These are phyloP conservation scores for Grosmannia serpens DNA, from an alignment of 2,329 filamentous ascomycete genomes.

Conservation along the genomic window DNA sequence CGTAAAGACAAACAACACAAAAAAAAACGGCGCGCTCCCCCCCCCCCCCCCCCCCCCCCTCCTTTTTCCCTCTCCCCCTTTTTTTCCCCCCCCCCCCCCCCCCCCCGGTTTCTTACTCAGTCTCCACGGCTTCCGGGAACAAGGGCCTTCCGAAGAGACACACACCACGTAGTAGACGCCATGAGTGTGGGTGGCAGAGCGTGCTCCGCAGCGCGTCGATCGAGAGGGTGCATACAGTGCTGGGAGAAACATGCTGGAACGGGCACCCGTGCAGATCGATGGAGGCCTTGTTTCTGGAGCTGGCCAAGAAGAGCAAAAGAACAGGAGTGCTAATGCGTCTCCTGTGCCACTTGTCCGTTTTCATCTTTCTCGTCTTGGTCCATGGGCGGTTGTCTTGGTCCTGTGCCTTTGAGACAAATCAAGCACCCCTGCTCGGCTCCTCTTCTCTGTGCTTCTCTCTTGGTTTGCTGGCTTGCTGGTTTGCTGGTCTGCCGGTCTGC, in stretches of 20 bases:
- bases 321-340: neutral
- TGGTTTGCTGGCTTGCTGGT: neutral
- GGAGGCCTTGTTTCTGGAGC: neutral
- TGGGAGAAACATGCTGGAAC: too few species aligned
- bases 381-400: neutral
- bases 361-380: neutral
- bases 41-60: neutral
- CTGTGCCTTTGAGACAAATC: too few species aligned
- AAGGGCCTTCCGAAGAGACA: neutral
- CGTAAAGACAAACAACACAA: conserved; percentile 10
- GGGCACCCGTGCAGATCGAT: too few species aligned
- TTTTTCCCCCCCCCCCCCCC: neutral
- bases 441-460: neutral
- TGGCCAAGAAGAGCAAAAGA: neutral
- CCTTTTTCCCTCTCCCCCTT: neutral
- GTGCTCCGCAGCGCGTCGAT: neutral
- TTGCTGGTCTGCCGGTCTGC: neutral
- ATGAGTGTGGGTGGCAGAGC: neutral
- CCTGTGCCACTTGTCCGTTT: neutral
- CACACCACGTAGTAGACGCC: neutral
- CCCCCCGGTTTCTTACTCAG: neutral
- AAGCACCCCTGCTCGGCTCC: neutral
- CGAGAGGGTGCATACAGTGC: neutral
- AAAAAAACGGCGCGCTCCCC: neutral
- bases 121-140: neutral